A percentile compares a stretch with the other conserved stretches of the same genome.
phyloP scores from a whole-genome alignment of 805 yeast genomes.

The Candida parachauliodes region DNA sequence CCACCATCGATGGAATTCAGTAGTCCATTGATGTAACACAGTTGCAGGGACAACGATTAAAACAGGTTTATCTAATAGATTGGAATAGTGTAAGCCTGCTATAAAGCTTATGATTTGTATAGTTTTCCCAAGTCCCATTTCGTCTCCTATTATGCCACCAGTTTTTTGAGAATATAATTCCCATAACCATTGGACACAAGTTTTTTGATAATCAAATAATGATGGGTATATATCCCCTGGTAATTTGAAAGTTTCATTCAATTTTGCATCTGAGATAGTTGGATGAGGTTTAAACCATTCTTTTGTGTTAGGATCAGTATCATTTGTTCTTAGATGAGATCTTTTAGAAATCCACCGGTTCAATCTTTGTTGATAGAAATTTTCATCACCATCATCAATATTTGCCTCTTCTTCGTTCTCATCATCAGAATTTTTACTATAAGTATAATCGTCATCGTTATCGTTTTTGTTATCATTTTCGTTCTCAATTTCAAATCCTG shows the following conservation, averaged over 20 bases:
- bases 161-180: conserved; percentile 84
- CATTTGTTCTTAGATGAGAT: conserved; percentile 34
- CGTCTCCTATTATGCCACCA: conserved; percentile 97
- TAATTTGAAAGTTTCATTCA: conserved; percentile 65
- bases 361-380: conserved; percentile 56
- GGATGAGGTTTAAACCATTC: conserved; percentile 85
- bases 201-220: conserved; percentile 88
- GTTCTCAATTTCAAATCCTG: conserved; percentile 39
- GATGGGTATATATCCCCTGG: conserved; percentile 92
- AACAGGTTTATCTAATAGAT: conserved; percentile 69
- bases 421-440: conserved; percentile 11
- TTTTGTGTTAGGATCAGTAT: conserved; percentile 17
- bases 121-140: conserved; percentile 97
- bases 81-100: conserved; percentile 86
- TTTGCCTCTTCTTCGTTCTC: conserved; percentile 24
- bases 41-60: conserved; percentile 95
- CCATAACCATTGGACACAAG: conserved; percentile 97
- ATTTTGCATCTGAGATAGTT: conserved; percentile 63
- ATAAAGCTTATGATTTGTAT: conserved; percentile 87
- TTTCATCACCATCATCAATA: conserved; percentile 81
- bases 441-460: conserved; percentile 17
- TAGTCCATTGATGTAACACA: conserved; percentile 95
- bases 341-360: conserved; percentile 57
- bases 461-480: conserved; percentile 15
- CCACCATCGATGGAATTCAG: conserved; percentile 97